Percentiles rank a stretch among this genome's conserved stretches.
Evolutionary conservation across 176 grass and related monocot genomes (phyloP).

Genomic region (Alopecurus myosuroides): DNA sequence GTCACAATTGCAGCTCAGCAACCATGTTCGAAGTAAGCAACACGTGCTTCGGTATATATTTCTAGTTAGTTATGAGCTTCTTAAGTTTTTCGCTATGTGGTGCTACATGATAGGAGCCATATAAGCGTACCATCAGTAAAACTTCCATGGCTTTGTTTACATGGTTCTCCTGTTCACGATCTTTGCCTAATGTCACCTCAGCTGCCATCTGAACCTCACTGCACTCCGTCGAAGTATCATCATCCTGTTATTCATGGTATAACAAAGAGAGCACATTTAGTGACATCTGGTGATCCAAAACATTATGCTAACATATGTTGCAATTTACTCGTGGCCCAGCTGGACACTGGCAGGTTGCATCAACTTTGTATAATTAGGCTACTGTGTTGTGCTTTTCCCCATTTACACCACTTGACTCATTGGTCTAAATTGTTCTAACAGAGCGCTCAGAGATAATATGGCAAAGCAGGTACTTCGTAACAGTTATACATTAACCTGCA

Average conservation of each 20-base stretch:
- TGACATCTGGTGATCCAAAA: background rate
- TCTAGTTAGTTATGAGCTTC: constrained; percentile 11
- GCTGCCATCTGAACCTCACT: constrained; percentile 2
- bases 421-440: background rate
- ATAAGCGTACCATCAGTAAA: constrained; percentile 28
- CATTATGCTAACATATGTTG: background rate
- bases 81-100: background rate
- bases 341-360: background rate
- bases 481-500: constrained; percentile 1
- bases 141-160: constrained; percentile 27
- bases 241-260: constrained; percentile 31
- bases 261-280: background rate
- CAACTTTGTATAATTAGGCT: constrained; percentile 11
- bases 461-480: background rate
- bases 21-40: background rate
- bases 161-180: constrained; percentile 24
- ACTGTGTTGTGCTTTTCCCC: background rate
- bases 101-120: background rate
- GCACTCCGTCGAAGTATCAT: background rate
- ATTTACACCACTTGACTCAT: background rate
- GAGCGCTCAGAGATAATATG: background rate
- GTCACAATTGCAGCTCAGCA: background rate
- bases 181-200: constrained; percentile 27
- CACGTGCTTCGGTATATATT: constrained; percentile 7
- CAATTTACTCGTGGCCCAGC: constrained; percentile 2